phyloP scores from a whole-genome alignment of 306 rosid genomes.

The Ochetophila trinervis region DNA sequence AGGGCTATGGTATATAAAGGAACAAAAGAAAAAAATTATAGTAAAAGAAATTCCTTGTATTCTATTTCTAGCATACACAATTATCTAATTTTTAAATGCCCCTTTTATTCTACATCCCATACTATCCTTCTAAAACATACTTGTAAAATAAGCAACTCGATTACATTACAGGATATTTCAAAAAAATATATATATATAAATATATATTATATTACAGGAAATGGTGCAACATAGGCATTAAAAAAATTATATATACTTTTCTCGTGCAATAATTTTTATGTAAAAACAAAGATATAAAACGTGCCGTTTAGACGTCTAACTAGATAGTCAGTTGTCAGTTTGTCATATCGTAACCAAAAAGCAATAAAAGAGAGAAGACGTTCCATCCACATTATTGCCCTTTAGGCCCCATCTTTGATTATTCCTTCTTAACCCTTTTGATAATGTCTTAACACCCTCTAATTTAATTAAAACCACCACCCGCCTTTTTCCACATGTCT shows the following conservation, averaged over 20 bases:
- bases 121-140: no score
- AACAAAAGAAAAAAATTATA: no score
- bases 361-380: constrained; percentile 53
- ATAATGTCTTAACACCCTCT: constrained; percentile 65
- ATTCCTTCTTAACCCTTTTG: constrained; percentile 63
- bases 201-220: no score
- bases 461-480: constrained; percentile 1
- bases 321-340: constrained; percentile 12
- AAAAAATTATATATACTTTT: not conserved
- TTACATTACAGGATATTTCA: not conserved
- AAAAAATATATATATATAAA: not conserved
- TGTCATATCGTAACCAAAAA: constrained; percentile 51
- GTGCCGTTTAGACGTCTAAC: constrained; percentile 5
- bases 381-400: constrained; percentile 54
- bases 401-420: constrained; percentile 53
- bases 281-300: constrained; percentile 18
- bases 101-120: no score
- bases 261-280: not conserved
- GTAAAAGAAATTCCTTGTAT: no score
- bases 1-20: no score
- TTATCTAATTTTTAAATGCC: no score
- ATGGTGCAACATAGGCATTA: not conserved
- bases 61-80: no score
- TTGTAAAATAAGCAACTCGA: no score
- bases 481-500: not conserved